Percentiles rank a stretch among this genome's conserved stretches.
Conservation (phyloP, 163 green algal species). For the Chlorella variabilis region DNA sequence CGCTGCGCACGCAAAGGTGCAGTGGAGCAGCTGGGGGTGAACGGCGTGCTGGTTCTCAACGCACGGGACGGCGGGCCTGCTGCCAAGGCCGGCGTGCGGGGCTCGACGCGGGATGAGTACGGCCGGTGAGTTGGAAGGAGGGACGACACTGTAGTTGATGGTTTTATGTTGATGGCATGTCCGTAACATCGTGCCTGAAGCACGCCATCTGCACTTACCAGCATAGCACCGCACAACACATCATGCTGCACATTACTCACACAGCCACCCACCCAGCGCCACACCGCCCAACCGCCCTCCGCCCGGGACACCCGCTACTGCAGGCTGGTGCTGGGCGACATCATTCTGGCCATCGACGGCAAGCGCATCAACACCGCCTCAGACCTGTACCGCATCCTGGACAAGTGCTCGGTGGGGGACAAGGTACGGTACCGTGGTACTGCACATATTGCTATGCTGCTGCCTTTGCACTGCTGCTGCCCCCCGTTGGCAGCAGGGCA, state of each 20-base stretch:
- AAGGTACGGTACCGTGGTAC: not conserved
- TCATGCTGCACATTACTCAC: too few relatives aligned
- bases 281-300: too few relatives aligned
- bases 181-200: too few relatives aligned
- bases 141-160: too few relatives aligned
- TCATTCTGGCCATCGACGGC: constrained; percentile 89
- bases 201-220: too few relatives aligned
- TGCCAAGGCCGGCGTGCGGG: constrained; percentile 74
- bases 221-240: too few relatives aligned
- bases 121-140: constrained; percentile 89
- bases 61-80: constrained; percentile 78
- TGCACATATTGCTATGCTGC: too few relatives aligned
- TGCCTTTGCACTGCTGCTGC: not conserved
- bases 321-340: constrained; percentile 82
- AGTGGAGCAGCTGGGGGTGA: constrained; percentile 72
- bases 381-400: constrained; percentile 93
- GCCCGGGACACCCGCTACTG: too few relatives aligned
- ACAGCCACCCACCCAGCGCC: too few relatives aligned
- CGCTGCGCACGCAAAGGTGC: too few relatives aligned
- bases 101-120: constrained; percentile 89
- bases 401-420: constrained; percentile 78
- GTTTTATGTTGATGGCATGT: too few relatives aligned
- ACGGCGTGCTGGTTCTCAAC: constrained; percentile 92
- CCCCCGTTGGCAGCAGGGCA: not conserved
- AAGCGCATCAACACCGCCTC: constrained; percentile 64